These are phyloP conservation scores for Leccinum variicolor DNA, from an alignment of 768 basidiomycete genomes.

Conservation along the genomic window DNA sequence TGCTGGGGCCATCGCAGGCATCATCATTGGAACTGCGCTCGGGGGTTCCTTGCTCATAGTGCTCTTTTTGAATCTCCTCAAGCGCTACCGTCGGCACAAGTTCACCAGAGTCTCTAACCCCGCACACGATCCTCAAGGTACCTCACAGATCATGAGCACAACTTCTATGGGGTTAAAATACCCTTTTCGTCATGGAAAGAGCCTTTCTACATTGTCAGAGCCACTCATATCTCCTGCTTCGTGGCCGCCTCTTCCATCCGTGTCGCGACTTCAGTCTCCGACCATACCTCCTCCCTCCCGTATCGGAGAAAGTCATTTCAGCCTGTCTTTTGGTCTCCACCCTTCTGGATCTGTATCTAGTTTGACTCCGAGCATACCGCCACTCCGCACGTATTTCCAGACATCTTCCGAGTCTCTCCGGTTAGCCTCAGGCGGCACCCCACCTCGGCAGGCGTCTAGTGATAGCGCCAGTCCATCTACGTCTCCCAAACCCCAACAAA, in stretches of 20 bases:
- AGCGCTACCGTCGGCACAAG: conserved; percentile 5
- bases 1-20: conserved; percentile 13
- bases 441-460: not conserved
- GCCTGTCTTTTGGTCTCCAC: not conserved
- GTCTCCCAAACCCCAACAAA: not conserved
- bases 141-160: not conserved
- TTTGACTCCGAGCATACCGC: conserved; percentile 1
- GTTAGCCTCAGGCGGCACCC: not conserved
- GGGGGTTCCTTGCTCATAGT: conserved; percentile 12
- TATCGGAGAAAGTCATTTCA: not conserved
- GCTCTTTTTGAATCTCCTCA: conserved; percentile 11
- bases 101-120: conserved; percentile 19
- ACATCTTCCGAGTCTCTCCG: not conserved
- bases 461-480: not conserved
- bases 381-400: not conserved
- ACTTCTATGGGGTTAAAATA: not conserved
- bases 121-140: not conserved
- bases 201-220: conserved; percentile 19
- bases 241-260: conserved; percentile 5
- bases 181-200: conserved; percentile 7
- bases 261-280: conserved; percentile 1
- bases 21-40: conserved; percentile 19
- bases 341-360: not conserved
- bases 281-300: not conserved
- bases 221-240: conserved; percentile 19